Conservation (phyloP, 306 rosid species). For the Macrotyloma uniflorum region DNA sequence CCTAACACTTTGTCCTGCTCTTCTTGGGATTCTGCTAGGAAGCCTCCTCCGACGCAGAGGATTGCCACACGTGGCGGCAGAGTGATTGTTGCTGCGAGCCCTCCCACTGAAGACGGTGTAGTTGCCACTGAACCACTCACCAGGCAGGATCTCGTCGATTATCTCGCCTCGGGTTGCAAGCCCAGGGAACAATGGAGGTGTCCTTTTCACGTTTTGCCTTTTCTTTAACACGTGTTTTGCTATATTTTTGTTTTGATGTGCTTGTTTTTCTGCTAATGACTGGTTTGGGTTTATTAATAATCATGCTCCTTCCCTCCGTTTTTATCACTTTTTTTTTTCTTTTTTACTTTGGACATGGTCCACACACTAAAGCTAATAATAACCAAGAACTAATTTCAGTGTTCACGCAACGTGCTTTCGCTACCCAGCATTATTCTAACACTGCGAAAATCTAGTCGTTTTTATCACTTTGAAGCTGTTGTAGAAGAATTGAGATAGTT, state of each 20-base stretch:
- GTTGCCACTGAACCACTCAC: constrained; percentile 75
- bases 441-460: too few relatives aligned
- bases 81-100: constrained; percentile 81
- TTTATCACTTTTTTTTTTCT: too few relatives aligned
- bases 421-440: too few relatives aligned
- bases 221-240: background rate
- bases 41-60: constrained; percentile 44
- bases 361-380: too few relatives aligned
- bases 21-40: constrained; percentile 41
- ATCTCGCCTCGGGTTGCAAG: constrained; percentile 83
- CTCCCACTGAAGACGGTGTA: constrained; percentile 91
- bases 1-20: constrained; percentile 36
- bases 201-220: background rate
- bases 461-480: background rate
- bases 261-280: background rate
- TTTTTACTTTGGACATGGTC: too few relatives aligned
- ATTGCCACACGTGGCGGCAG: constrained; percentile 39
- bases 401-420: too few relatives aligned
- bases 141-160: constrained; percentile 77
- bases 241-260: background rate
- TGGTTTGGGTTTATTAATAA: background rate
- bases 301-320: background rate
- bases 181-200: constrained; percentile 87
- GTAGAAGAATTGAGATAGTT: background rate
- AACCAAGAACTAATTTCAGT: too few relatives aligned